These are phyloP conservation scores for Schizosaccharomyces pombe DNA, from an alignment of 805 yeast species.

Conservation along the genomic window DNA sequence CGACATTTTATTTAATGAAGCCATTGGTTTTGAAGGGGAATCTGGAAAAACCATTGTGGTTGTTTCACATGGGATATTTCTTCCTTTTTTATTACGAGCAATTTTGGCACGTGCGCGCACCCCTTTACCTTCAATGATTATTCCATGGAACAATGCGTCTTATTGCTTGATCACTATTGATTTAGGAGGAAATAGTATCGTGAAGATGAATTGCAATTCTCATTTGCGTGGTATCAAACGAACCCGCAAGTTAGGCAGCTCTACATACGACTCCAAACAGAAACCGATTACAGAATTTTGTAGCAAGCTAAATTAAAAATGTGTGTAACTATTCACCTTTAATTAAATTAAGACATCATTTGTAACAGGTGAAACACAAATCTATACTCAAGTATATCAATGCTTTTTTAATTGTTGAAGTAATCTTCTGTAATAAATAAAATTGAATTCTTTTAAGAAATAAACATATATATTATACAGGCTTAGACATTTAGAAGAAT, in stretches of 20 bases:
- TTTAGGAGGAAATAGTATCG: neutral
- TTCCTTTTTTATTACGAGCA: neutral
- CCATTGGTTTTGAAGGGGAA: neutral
- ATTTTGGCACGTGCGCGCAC: neutral
- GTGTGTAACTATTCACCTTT: neutral
- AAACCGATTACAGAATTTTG: neutral
- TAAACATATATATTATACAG: no score
- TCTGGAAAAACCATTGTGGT: neutral
- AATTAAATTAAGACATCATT: no score
- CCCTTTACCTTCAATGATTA: neutral
- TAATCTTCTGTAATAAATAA: no score
- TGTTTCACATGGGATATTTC: conserved; percentile 1
- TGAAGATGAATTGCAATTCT: neutral
- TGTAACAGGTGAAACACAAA: no score
- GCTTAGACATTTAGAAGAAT: no score
- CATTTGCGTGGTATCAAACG: neutral
- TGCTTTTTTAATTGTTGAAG: no score
- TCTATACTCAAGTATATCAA: no score
- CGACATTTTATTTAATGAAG: neutral
- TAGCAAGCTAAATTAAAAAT: neutral
- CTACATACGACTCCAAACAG: neutral
- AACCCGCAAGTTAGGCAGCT: neutral
- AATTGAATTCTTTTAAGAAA: no score
- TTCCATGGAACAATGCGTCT: conserved; percentile 1
- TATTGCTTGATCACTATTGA: neutral